Base-by-base conservation (phyloP, 352 stramenopile species). In the Phytophthora uliginosa region DNA sequence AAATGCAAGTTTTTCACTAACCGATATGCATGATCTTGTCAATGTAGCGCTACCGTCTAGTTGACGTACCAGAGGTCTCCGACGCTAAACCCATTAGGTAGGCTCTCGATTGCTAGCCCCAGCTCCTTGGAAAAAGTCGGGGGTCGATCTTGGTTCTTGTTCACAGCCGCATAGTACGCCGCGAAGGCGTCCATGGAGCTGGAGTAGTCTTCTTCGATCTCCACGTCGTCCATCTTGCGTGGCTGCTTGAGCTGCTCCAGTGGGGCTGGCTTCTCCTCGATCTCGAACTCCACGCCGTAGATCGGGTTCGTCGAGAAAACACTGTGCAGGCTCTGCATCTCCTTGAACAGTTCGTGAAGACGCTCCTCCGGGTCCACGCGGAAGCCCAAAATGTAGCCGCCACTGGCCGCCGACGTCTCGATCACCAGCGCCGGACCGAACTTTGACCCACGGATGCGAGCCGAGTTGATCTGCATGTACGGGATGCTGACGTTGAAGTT, bases 401-500 rank as follows among this genome's bases (percentile, higher is more conserved):
- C 94, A 47, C 85, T 93, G 4, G 69, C 76, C 0, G 71, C 70
- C 1, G 85, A 94, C 1, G 95, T 98, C 73, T 98, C 93, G 33
- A 98, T 81, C 9, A 98, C 95, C 48, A 98, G 77, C 6, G 95
- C 95, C 1, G 83, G 88, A 0, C 95, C 95, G 54, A 98, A 98
- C 71, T 98, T 98, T 24, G 90, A 98, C 45, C 88, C 86, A 36
- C 93, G 89, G 48, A 98, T 87, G 28, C 88, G 79, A 58, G 93
- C 82, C 56, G 84, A 92, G 56, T 90, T 91, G 74, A 98, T 97
- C 79, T 98, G 94, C 81, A 98, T 96, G 86, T 98, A 98, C 52
- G 95, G 95, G 47, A 98, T 97, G 75, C 88, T 97, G 24, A 98
- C 94, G 72, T 98, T 98, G 78, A 98, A 98, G 79, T 98, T 98